Evolutionary conservation across 2,329 filamentous ascomycete species (phyloP), one percentile per base, ranked within the genome.

Genomic region (Dactylellina drechsleri): DNA sequence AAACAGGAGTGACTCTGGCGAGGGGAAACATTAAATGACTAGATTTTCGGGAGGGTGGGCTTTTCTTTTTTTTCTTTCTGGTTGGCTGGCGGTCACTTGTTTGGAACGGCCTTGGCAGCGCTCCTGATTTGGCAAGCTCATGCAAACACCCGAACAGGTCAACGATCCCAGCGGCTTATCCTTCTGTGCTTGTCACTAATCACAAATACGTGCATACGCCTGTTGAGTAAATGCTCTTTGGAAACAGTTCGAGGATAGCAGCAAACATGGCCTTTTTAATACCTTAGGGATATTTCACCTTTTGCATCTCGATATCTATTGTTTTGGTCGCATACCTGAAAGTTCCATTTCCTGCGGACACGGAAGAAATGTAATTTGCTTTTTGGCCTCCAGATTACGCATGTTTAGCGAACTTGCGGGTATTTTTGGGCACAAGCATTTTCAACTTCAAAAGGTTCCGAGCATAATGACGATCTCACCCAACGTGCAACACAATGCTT

Each of bases 1-100:
- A 53, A 53, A 54, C 53, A 56, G 20, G 31, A 57, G 18, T 57
- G 57, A 56, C 54, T 56, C 26, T 16, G 56, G 66, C 66, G 66
- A 70, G 66, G 66, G 66, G 66, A 56, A 56, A 61, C 56, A 31
- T 68, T 68, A 68, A 68, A 68, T 68, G 65, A 68, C 65, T 59
- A 54, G 64, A 67, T 67, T 67, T 67, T 53, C 36, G 20, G 50
- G 18, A 36, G 43, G 43, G 15, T 8, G 43, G 43, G 41, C 13
- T 28, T 36, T 16, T 50, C 13, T 50, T 70, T 45, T 60, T 70
- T 50, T 53, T 59, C 54, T 68, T 68, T 52, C 49, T 20, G 43
- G n/a, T 50, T 45, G 36, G 60, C 31, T 53, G 50, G 20, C 61
- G 57, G 50, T 66, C 52, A 57, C 52, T 50, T 43, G 16, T 18